Base-by-base conservation (phyloP, 805 yeast species). In the Pichia insulana region DNA sequence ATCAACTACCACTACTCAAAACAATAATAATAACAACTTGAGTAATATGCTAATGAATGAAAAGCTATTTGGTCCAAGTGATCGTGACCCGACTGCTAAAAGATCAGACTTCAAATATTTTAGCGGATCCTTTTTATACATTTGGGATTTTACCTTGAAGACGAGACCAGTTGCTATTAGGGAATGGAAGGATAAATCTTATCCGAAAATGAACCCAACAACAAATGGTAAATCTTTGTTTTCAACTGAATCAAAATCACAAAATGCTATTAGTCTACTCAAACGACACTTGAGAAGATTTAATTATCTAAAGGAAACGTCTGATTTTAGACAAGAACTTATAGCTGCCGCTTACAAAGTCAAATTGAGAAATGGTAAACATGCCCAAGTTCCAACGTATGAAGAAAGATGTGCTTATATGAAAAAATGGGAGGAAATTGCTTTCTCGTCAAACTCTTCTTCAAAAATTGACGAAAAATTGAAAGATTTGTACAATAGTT, bases 91-190 rank as follows among this genome's bases (percentile, higher is more conserved):
- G 11, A 73, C 70, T 48, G 92, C 94, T 2, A 78, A 73, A 50
- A 69, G 96, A 43, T 95, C 85, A 52, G 96, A 90, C 57, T 74
- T 83, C 54, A 80, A 81, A 55, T 84, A 84, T 58, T 85, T 92
- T 60, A 79, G 78, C 39, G 78, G 80, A 31, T 76, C 80, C 7
- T 87, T 80, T 61, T 65, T 87, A 22, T 79, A 82, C 50, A 80
- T 87, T 31, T 90, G 82, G 63, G 98, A 92, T 55, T 67, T 83
- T 20, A 72, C 79, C 48, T 89, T 84, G 52, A 73, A 72, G 19
- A 80, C 81, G 47, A 75, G 95, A 43, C 96, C 97, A 0, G 74
- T 87, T 6, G 79, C 89, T 10, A 68, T 78, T 7, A 71, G 89
- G 52, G 97, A 92, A 61, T 92, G 96, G 95, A 48, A 53, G 7